Evolutionary conservation across 352 stramenopile species (phyloP).

Genomic region (Globisporangium orthogonon): DNA sequence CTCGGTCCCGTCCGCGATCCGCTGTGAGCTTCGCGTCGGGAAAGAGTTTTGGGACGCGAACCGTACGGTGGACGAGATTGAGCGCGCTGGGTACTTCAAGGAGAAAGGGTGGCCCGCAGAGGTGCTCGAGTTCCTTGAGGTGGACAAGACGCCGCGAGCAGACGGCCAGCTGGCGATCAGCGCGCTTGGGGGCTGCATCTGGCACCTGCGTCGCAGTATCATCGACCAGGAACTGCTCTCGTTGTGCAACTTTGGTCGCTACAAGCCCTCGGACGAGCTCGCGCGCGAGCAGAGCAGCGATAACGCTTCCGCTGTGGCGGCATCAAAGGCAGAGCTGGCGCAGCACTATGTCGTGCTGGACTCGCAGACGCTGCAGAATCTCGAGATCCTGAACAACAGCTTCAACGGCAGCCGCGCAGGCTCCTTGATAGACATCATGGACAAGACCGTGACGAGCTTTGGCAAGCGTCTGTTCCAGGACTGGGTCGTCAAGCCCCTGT

Average conservation of each 20-base stretch:
- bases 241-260: slow-evolving; percentile 69
- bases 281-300: slow-evolving; percentile 9
- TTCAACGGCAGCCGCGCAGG: slow-evolving; percentile 87
- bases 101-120: slow-evolving; percentile 60
- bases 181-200: slow-evolving; percentile 69
- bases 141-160: slow-evolving; percentile 52
- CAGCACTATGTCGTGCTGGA: slow-evolving; percentile 93
- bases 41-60: slow-evolving; percentile 89
- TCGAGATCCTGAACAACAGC: slow-evolving; percentile 93
- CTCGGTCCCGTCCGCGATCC: slow-evolving; percentile 45
- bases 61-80: slow-evolving; percentile 89
- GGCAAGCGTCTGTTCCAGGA: slow-evolving; percentile 93
- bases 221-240: slow-evolving; percentile 82
- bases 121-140: slow-evolving; percentile 60
- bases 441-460: slow-evolving; percentile 91
- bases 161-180: slow-evolving; percentile 62
- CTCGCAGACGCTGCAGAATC: slow-evolving; percentile 95
- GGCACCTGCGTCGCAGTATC: slow-evolving; percentile 70
- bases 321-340: slow-evolving; percentile 43
- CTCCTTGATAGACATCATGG: slow-evolving; percentile 89
- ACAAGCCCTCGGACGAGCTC: slow-evolving; percentile 75
- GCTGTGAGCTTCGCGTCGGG: slow-evolving; percentile 52
- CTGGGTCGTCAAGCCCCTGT: slow-evolving; percentile 97
- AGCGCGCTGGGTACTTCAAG: slow-evolving; percentile 85
- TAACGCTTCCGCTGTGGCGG: slow-evolving; percentile 8